Percentiles rank a stretch among this genome's conserved stretches.
These are phyloP conservation scores for Eucommia ulmoides DNA, from an alignment of 257 asterid genomes.

Conservation along the genomic window DNA sequence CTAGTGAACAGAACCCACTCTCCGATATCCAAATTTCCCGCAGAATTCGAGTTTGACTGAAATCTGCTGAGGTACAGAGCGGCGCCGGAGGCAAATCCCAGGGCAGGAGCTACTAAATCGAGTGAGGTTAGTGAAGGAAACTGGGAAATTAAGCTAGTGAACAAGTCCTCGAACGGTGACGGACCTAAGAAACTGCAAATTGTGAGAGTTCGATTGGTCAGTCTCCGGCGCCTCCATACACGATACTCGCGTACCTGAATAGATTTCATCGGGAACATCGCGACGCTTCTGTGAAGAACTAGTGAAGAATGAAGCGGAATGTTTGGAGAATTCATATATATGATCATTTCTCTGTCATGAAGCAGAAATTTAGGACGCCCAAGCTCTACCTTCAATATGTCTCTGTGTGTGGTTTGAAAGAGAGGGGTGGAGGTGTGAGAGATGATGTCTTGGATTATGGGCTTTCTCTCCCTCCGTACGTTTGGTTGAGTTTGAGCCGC, in stretches of 20 bases:
- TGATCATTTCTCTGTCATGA: slow-evolving; percentile 1
- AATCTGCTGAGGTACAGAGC: slow-evolving; percentile 37
- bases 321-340: slow-evolving; percentile 30
- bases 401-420: not conserved
- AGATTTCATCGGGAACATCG: slow-evolving; percentile 7
- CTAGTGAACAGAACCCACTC: slow-evolving; percentile 79
- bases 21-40: slow-evolving; percentile 21
- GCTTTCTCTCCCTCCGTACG: no score
- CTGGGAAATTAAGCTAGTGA: slow-evolving; percentile 39
- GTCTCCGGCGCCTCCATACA: slow-evolving; percentile 56
- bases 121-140: slow-evolving; percentile 38
- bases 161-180: slow-evolving; percentile 31
- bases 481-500: no score
- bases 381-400: not conserved
- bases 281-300: slow-evolving; percentile 6
- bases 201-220: slow-evolving; percentile 12
- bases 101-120: slow-evolving; percentile 43
- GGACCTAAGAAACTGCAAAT: slow-evolving; percentile 19
- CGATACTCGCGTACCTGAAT: slow-evolving; percentile 20
- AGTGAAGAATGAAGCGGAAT: slow-evolving; percentile 9
- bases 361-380: not conserved
- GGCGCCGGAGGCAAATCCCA: slow-evolving; percentile 66
- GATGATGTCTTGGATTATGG: no score
- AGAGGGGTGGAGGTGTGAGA: not conserved
- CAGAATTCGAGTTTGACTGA: slow-evolving; percentile 5